These are phyloP conservation scores for Metschnikowia baotianmanensis DNA, from an alignment of 805 yeast species.

Conservation along the genomic window DNA sequence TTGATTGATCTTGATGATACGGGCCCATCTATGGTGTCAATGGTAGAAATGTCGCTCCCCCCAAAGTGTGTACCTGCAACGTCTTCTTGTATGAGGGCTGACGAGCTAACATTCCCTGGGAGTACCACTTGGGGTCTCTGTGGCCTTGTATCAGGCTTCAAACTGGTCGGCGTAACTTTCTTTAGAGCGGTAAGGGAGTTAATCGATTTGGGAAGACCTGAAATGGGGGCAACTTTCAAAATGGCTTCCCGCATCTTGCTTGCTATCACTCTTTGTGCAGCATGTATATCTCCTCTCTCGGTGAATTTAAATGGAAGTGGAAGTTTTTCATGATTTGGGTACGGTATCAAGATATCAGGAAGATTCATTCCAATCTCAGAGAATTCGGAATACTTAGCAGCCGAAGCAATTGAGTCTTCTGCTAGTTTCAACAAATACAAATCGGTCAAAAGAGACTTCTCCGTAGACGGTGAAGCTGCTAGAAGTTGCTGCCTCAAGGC, in stretches of 20 bases:
- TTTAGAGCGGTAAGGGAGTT: constrained; percentile 68
- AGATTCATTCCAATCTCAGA: constrained; percentile 40
- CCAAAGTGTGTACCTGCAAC: constrained; percentile 37
- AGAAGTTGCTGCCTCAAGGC: constrained; percentile 50
- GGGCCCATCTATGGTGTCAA: constrained; percentile 44
- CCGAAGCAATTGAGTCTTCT: constrained; percentile 38
- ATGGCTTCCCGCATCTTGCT: constrained; percentile 71
- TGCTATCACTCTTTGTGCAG: constrained; percentile 38
- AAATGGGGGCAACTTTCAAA: constrained; percentile 72
- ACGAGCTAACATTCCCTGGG: constrained; percentile 36
- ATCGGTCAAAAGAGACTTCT: constrained; percentile 31
- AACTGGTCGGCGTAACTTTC: constrained; percentile 57
- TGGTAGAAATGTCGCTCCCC: constrained; percentile 15
- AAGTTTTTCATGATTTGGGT: constrained; percentile 35
- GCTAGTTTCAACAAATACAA: constrained; percentile 34
- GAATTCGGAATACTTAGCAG: constrained; percentile 38
- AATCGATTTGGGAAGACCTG: constrained; percentile 83
- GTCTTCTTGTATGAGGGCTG: constrained; percentile 40
- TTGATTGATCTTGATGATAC: constrained; percentile 32
- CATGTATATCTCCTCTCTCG: constrained; percentile 33
- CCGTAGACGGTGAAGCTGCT: constrained; percentile 25
- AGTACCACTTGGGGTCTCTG: constrained; percentile 29
- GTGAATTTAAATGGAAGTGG: constrained; percentile 37
- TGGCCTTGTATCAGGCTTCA: constrained; percentile 20
- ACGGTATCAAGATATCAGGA: constrained; percentile 43